A percentile compares a stretch with the other conserved stretches of the same genome.
Evolutionary conservation across 169 alveolate species (phyloP).

Genomic region (Neospora caninum): DNA sequence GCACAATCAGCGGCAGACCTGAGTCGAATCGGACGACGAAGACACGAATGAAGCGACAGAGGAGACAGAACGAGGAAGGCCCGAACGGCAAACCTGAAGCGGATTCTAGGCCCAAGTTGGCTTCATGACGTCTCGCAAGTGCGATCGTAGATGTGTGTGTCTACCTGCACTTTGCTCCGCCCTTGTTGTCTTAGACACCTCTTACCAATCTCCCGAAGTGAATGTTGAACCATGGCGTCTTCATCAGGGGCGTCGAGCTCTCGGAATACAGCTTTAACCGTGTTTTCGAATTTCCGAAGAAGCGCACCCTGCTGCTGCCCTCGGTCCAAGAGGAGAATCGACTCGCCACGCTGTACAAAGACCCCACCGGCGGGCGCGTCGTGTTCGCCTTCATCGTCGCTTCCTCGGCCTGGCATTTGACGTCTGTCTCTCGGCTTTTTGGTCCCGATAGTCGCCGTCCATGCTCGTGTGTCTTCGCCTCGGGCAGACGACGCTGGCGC

Average conservation of each 20-base stretch:
- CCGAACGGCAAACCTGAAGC: no score
- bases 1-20: no score
- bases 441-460: not conserved
- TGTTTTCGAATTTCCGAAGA: not conserved
- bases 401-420: not conserved
- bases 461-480: not conserved
- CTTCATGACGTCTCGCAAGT: no score
- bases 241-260: constrained; percentile 5
- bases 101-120: no score
- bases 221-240: constrained; percentile 5
- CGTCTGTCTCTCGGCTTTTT: not conserved
- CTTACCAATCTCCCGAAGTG: constrained; percentile 5
- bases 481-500: not conserved
- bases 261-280: not conserved
- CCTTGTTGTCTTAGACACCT: no score
- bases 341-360: constrained; percentile 10
- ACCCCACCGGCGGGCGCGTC: not conserved
- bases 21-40: no score
- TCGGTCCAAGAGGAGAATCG: not conserved
- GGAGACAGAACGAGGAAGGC: no score
- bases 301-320: constrained; percentile 10
- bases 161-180: no score
- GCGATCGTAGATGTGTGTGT: no score
- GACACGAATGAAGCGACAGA: no score
- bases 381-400: not conserved